Base-by-base conservation (phyloP, 768 basidiomycete genomes). In the Imleria badia region DNA sequence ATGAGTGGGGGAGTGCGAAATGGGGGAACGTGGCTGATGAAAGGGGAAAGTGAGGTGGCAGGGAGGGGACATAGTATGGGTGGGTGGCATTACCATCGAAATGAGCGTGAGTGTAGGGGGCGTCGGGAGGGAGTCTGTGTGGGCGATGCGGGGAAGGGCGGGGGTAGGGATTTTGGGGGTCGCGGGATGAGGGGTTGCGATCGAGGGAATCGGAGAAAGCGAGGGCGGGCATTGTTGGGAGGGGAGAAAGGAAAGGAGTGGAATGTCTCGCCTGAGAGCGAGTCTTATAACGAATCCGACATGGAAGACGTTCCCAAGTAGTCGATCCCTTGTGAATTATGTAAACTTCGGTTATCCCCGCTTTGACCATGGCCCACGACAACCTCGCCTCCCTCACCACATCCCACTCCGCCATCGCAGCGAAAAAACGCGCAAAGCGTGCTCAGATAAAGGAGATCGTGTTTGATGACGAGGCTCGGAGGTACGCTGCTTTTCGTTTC, bases 391-490 rank as follows among this genome's bases (percentile, higher is more conserved):
- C 76, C 44, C 81, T 91, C 63, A 89, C 88, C 13, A 77, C 74
- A 38, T 83, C 86, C 20, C 84, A 87, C 70, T 75, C 71, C 30
- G 82, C 79, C 44, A 74, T 86, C 56, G 83, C 85, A 1, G 78
- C 84, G 26, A 91, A 91, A 68, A 86, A 81, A 65, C 80, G 80
- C 38, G 82, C 82, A 38, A 86, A 78, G 60, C 75, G 76, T 52
- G 77, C 80, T 1, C 89, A 94, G 72, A 74, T 94, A 51, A 86
- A 87, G 60, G 85, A 93, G 66, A 72, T 97, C 52, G 63, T 93
- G 8, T 97, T 97, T 65, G 91, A 97, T 66, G 94, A 97, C 39
- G 80, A 83, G 35, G 91, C 91, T 1, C 78, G 94, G 62, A 82
- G 83, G 93, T 90, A 48, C 36, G 75, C 26, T 6, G 9, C 14